A percentile compares a stretch with the other conserved stretches of the same genome.
Evolutionary conservation across 352 stramenopile species (phyloP).

Genomic region (Aphanomyces stellatus): DNA sequence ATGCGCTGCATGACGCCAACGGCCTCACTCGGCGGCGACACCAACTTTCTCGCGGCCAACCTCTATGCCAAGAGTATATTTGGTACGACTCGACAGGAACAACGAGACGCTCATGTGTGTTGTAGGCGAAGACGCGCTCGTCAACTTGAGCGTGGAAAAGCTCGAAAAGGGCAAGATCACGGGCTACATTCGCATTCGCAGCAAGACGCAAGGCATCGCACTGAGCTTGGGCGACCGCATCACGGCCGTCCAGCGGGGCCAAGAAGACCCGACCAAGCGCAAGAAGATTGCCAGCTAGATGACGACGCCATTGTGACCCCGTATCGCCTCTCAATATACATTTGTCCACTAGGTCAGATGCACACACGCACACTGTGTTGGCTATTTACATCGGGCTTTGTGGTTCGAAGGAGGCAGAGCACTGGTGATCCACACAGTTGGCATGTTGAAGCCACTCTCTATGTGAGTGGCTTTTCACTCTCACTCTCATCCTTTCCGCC

Average conservation of each 20-base stretch:
- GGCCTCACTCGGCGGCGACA: slow-evolving; percentile 80
- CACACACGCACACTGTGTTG: too few species aligned
- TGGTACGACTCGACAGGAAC: slow-evolving; percentile 65
- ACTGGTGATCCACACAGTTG: too few species aligned
- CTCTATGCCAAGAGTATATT: slow-evolving; percentile 89
- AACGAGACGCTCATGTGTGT: neutral
- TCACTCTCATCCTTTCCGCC: too few species aligned
- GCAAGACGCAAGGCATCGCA: slow-evolving; percentile 99
- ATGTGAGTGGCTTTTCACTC: too few species aligned
- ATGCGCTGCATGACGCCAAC: slow-evolving; percentile 98
- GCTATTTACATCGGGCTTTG: too few species aligned
- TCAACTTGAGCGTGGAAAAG: slow-evolving; percentile 99
- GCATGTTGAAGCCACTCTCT: too few species aligned
- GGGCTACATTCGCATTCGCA: slow-evolving; percentile 99
- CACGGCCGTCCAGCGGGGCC: slow-evolving; percentile 91
- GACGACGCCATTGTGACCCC: neutral
- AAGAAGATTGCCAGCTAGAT: slow-evolving; percentile 10
- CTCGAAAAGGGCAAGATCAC: slow-evolving; percentile 96
- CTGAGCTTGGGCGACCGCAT: slow-evolving; percentile 98
- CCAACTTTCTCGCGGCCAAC: slow-evolving; percentile 91
- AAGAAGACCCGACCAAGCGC: slow-evolving; percentile 75
- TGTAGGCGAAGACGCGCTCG: slow-evolving; percentile 94
- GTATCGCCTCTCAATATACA: too few species aligned
- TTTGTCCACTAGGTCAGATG: too few species aligned
- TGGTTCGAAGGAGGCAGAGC: too few species aligned